Evolutionary conservation across 306 rosid genomes (phyloP).

Genomic region (Trichosanthes cucumerina): DNA sequence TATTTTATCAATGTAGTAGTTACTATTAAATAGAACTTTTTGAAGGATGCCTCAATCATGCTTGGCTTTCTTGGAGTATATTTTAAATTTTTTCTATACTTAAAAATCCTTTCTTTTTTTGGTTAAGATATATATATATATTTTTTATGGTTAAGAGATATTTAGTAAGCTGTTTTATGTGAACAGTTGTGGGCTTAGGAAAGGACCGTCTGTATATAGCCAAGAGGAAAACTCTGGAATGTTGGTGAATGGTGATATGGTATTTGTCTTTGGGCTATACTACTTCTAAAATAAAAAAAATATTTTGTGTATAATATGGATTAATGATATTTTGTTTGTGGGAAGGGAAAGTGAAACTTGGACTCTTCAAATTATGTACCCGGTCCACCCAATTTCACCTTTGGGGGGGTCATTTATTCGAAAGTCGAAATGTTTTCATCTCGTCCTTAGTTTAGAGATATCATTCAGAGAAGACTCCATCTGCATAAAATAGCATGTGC

Average conservation of each 20-base stretch:
- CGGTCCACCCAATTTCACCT: not conserved
- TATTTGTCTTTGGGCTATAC: not conserved
- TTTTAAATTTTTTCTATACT: not conserved
- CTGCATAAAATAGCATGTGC: not conserved
- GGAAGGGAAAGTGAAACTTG: not conserved
- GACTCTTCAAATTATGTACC: not conserved
- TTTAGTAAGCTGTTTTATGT: not conserved
- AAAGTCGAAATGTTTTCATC: not conserved
- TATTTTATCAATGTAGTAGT: not conserved
- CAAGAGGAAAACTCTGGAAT: not conserved
- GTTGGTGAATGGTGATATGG: not conserved
- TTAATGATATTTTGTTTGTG: not conserved
- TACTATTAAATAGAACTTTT: not conserved
- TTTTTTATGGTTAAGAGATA: not conserved
- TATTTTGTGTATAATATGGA: not conserved
- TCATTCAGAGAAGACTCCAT: not conserved
- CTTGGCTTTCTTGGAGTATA: not conserved
- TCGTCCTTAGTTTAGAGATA: not conserved
- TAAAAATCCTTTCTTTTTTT: not conserved
- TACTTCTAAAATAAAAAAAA: not conserved
- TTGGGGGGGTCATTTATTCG: not conserved
- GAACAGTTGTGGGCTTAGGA: not conserved
- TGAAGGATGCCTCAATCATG: not conserved
- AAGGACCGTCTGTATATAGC: not conserved
- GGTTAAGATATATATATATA: not conserved